Conservation (phyloP, 108 stramenopile species). For the Cyclostephanos tholiformis region DNA sequence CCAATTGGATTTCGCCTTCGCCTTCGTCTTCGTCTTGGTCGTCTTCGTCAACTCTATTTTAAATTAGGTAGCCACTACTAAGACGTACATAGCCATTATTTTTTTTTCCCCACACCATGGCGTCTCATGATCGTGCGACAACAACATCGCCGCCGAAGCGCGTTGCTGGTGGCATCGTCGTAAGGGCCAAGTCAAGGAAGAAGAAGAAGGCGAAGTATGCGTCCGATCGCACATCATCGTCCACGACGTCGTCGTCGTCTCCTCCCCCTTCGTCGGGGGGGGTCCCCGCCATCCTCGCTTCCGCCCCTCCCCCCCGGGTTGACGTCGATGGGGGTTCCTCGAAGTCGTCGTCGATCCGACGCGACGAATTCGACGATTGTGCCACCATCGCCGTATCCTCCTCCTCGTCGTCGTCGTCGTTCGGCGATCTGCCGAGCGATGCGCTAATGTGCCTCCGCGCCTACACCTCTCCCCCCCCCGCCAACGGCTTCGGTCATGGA, state of each 20-base stretch:
- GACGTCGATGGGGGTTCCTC: background rate
- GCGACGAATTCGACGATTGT: slow-evolving; percentile 11
- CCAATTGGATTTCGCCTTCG: no score
- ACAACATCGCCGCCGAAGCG: slow-evolving; percentile 24
- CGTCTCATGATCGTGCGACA: no score
- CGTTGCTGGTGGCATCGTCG: slow-evolving; percentile 25
- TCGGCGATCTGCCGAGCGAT: slow-evolving; percentile 24
- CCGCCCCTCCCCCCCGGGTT: background rate
- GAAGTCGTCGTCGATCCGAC: background rate
- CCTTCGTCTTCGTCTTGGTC: no score
- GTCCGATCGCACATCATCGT: background rate
- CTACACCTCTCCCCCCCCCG: slow-evolving; percentile 18
- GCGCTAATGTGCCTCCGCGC: slow-evolving; percentile 37
- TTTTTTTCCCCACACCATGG: no score
- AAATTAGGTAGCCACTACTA: no score
- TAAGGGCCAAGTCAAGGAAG: slow-evolving; percentile 12
- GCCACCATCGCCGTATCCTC: background rate
- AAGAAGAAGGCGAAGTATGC: slow-evolving; percentile 5
- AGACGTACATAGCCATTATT: no score
- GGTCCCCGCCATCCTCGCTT: background rate
- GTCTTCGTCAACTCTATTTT: no score
- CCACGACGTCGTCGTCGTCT: no score
- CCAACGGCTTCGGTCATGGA: background rate
- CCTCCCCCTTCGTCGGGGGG: no score
- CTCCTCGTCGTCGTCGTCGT: background rate